phyloP scores from a whole-genome alignment of 192 early-diverging fungal genomes.

The Entomortierella lignicola region DNA sequence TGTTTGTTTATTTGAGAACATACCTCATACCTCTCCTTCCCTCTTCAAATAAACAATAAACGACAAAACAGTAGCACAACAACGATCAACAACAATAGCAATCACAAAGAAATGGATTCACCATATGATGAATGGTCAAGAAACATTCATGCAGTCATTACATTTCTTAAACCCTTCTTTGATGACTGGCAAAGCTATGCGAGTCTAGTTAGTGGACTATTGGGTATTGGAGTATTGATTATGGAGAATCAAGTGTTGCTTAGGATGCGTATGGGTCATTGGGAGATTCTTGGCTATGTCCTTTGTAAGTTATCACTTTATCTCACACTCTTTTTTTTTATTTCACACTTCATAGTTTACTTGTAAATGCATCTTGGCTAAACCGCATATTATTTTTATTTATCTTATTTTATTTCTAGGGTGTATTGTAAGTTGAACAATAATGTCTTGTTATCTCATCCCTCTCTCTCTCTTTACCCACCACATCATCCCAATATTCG shows the following conservation, averaged over 20 bases:
- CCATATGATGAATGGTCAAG: slow-evolving; percentile 51
- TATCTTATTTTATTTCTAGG: slow-evolving; percentile 26
- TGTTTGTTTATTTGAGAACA: no score
- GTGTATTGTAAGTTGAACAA: slow-evolving; percentile 55
- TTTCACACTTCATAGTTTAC: not conserved
- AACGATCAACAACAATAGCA: no score
- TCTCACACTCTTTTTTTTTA: not conserved
- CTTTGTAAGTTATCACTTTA: slow-evolving; percentile 29
- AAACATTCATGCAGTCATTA: slow-evolving; percentile 51
- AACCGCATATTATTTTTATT: not conserved
- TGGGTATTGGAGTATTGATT: slow-evolving; percentile 47
- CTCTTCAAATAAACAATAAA: no score
- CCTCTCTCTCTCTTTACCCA: no score
- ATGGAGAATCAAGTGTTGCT: slow-evolving; percentile 53
- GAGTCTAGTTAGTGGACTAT: slow-evolving; percentile 21
- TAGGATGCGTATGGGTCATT: slow-evolving; percentile 52
- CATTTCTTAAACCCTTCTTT: slow-evolving; percentile 48
- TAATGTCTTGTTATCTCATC: no score
- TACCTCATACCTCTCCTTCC: no score
- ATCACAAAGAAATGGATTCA: slow-evolving; percentile 28
- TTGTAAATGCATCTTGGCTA: not conserved
- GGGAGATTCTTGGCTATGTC: slow-evolving; percentile 53
- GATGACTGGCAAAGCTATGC: slow-evolving; percentile 54
- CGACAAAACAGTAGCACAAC: no score
- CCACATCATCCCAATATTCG: no score